These are phyloP conservation scores for Brassica balearica DNA, from an alignment of 441 rosid genomes.

Conservation along the genomic window DNA sequence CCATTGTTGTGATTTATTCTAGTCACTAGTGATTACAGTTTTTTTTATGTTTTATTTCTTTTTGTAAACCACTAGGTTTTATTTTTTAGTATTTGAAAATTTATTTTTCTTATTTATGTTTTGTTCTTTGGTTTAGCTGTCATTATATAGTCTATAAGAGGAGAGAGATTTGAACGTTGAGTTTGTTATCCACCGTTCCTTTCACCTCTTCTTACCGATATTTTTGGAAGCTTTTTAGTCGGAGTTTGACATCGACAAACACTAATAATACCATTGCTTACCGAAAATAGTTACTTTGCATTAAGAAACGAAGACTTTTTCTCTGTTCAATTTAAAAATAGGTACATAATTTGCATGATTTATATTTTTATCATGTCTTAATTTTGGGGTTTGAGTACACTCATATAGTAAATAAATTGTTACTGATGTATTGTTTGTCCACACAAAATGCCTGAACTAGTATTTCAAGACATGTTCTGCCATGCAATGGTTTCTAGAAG, in stretches of 20 bases:
- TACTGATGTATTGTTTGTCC: background rate
- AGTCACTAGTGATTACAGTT: slow-evolving; percentile 28
- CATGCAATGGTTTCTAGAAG: background rate
- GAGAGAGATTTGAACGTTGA: slow-evolving; percentile 4
- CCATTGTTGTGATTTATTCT: slow-evolving; percentile 16
- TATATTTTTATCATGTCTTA: background rate
- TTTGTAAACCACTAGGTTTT: slow-evolving; percentile 13
- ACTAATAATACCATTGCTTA: background rate
- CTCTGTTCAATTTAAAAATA: background rate
- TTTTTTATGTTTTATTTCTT: background rate
- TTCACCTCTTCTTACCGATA: background rate
- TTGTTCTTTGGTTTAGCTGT: slow-evolving; percentile 8
- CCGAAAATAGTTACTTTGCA: background rate
- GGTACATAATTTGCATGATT: background rate
- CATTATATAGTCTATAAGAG: slow-evolving; percentile 24
- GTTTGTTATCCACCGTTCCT: slow-evolving; percentile 24
- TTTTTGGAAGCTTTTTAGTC: background rate
- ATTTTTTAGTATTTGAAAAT: slow-evolving; percentile 4
- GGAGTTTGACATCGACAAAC: background rate
- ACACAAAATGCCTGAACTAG: background rate
- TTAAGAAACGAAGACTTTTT: slow-evolving; percentile 12
- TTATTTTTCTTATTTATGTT: background rate
- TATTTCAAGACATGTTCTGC: background rate
- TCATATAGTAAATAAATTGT: background rate
- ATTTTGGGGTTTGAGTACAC: background rate